Base-by-base conservation (phyloP, 2,329 filamentous ascomycete species). In the Cladosporium sp. region DNA sequence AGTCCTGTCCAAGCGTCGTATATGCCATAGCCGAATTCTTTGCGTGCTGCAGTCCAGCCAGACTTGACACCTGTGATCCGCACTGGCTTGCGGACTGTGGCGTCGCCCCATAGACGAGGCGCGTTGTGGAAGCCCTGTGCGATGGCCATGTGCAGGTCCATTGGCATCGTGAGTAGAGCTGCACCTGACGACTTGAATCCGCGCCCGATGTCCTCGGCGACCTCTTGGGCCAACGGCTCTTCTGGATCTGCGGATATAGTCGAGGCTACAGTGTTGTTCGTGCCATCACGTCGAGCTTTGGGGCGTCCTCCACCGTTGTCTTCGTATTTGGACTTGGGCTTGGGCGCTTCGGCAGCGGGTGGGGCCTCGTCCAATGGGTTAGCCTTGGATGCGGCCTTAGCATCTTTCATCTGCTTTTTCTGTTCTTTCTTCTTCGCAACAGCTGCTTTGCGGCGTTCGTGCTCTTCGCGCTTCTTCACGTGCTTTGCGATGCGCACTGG, bases 81-180 rank as follows among this genome's bases (percentile, higher is more conserved):
- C 65, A 92, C 90, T 1, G 86, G 81, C 18, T 90, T 89, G 10
- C 92, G 85, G 0, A 97, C 88, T 0, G 89, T 93, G 1, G 92
- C 88, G 72, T 96, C 93, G 49, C 93, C 91, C 75, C 96, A 97
- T 1, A 97, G 81, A 71, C 87, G 89, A 0, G 93, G 93, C 6
- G 91, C 90, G 72, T 97, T 97, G 74, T 94, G 90, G 75, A 97
- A 96, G 0, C 93, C 93, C 76, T 90, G 91, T 0, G 93, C 90
- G 44, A 97, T 79, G 0, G 91, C 91, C 51, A 97, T 80, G 49
- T 91, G 92, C 69, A 97, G 90, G 75, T 96, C 92, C 84, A 95
- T 90, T 0, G 93, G 93, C 1, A 90, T 89, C 71, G 91, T 92
- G 67, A 94, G 83, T 5, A 91, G 87, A n/a, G 90, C 88, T 12